Percentiles rank a stretch among this genome's conserved stretches.
Conservation (phyloP, 2,329 filamentous ascomycete species). For the Dactylellina parvicollis region DNA sequence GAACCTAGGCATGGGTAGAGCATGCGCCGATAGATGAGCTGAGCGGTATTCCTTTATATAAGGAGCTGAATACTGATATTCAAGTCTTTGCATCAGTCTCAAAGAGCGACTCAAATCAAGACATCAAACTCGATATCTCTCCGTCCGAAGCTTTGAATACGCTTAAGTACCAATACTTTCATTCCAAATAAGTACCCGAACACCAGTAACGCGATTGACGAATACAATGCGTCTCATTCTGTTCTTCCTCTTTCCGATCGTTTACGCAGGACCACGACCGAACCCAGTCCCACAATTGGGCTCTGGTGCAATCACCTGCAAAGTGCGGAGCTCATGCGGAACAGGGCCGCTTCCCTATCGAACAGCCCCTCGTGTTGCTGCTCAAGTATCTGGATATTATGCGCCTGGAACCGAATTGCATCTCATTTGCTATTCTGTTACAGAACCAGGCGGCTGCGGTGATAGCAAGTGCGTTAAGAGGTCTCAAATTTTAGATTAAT, state of each 20-base stretch:
- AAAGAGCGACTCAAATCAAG: too few relatives aligned
- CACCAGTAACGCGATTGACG: too few relatives aligned
- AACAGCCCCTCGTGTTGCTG: neutral
- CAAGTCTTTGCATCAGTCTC: too few relatives aligned
- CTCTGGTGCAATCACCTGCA: neutral
- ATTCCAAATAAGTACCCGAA: too few relatives aligned
- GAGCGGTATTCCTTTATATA: too few relatives aligned
- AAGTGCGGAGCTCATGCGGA: neutral
- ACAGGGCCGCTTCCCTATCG: neutral
- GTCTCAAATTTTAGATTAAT: neutral
- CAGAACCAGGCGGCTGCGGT: conserved; percentile 10
- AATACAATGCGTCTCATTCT: neutral
- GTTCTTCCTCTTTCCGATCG: neutral
- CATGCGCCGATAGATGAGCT: too few relatives aligned
- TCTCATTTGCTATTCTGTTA: conserved; percentile 1
- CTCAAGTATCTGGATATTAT: neutral
- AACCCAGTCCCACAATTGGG: neutral
- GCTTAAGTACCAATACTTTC: too few relatives aligned
- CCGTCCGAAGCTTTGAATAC: too few relatives aligned
- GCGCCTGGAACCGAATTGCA: neutral
- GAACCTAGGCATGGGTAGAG: too few relatives aligned
- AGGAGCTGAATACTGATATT: too few relatives aligned
- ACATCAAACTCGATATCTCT: too few relatives aligned
- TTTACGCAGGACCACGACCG: neutral
- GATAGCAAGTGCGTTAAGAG: conserved; percentile 10